phyloP scores from a whole-genome alignment of 805 yeast genomes.

The Ogataea trehaloabstinens region DNA sequence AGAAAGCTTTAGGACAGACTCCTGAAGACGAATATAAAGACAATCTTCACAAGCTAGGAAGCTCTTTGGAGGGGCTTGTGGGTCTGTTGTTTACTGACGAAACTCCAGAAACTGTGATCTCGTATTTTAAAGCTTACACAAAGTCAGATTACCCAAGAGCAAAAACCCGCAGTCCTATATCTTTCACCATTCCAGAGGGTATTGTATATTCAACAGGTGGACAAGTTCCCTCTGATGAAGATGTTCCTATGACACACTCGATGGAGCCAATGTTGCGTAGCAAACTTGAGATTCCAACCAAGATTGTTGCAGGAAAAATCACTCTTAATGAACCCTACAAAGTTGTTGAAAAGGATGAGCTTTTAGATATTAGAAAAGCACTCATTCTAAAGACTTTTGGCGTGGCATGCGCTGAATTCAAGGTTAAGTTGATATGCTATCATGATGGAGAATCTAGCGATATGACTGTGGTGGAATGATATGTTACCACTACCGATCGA shows the following conservation, averaged over 20 bases:
- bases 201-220: slow-evolving; percentile 95
- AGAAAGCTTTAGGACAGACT: slow-evolving; percentile 86
- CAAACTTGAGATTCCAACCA: slow-evolving; percentile 87
- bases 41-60: slow-evolving; percentile 68
- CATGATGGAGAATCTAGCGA: slow-evolving; percentile 60
- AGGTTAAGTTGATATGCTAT: slow-evolving; percentile 73
- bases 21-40: slow-evolving; percentile 90
- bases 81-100: slow-evolving; percentile 92
- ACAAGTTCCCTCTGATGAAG: slow-evolving; percentile 83
- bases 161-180: slow-evolving; percentile 77
- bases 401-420: slow-evolving; percentile 88
- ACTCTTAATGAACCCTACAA: slow-evolving; percentile 69
- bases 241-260: slow-evolving; percentile 94
- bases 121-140: slow-evolving; percentile 77
- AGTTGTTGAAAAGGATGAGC: slow-evolving; percentile 79
- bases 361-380: slow-evolving; percentile 86
- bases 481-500: too few species aligned
- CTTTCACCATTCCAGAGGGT: slow-evolving; percentile 86
- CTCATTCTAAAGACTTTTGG: slow-evolving; percentile 93
- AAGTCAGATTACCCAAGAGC: slow-evolving; percentile 88
- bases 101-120: slow-evolving; percentile 79
- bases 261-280: slow-evolving; percentile 90
- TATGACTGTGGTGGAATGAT: slow-evolving; percentile 17
- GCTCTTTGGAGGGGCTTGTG: slow-evolving; percentile 68
- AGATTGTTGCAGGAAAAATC: slow-evolving; percentile 85